Evolutionary conservation across 768 basidiomycete species (phyloP).

Genomic region (Pisolithus sp.): DNA sequence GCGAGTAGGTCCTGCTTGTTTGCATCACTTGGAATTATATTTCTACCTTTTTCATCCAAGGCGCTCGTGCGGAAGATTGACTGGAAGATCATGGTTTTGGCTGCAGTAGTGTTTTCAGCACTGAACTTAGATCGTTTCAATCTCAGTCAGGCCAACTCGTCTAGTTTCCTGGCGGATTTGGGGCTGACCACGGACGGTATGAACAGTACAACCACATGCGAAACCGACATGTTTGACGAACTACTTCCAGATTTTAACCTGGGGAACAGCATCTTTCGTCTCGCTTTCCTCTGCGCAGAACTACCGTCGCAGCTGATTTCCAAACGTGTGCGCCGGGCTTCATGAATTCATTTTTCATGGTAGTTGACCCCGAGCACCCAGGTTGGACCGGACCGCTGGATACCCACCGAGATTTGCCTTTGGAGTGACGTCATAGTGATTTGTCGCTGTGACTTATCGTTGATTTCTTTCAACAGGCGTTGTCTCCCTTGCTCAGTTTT

Average conservation of each 20-base stretch:
- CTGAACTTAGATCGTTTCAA: constrained; percentile 51
- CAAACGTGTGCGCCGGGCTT: constrained; percentile 37
- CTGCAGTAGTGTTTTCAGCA: constrained; percentile 50
- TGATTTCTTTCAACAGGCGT: constrained; percentile 17
- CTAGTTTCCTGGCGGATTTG: constrained; percentile 52
- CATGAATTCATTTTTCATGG: background rate
- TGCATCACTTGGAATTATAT: background rate
- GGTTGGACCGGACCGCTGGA: constrained; percentile 61
- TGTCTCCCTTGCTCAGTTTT: constrained; percentile 48
- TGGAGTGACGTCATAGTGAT: constrained; percentile 30
- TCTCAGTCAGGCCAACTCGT: constrained; percentile 50
- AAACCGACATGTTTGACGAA: background rate
- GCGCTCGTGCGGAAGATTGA: constrained; percentile 49
- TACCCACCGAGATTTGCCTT: constrained; percentile 50
- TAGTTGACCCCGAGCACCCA: constrained; percentile 11
- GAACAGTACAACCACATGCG: background rate
- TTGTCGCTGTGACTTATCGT: background rate
- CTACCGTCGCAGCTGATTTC: constrained; percentile 58
- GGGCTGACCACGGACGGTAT: constrained; percentile 43
- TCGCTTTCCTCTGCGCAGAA: constrained; percentile 51
- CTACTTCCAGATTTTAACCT: constrained; percentile 42
- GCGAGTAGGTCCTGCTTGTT: constrained; percentile 19
- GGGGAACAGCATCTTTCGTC: constrained; percentile 48
- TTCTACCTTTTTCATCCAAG: constrained; percentile 19
- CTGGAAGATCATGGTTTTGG: constrained; percentile 55